Conservation (phyloP, 371 early-diverging fungal genomes). For the Haplosporangium sp. region DNA sequence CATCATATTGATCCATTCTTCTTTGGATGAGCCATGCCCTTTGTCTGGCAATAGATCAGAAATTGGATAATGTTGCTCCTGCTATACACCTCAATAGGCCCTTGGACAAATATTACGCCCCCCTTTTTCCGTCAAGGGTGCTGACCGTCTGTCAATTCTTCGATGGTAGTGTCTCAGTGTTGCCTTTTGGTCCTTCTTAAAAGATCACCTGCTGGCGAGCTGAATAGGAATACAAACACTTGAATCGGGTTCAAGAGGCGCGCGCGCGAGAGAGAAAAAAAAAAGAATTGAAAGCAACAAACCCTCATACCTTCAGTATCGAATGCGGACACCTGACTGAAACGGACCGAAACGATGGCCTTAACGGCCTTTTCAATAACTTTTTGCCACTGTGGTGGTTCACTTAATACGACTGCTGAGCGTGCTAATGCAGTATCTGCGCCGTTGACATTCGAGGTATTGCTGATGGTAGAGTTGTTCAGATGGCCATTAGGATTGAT, state of each 20-base stretch:
- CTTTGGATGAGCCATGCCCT: no score
- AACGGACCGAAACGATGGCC: slow-evolving; percentile 82
- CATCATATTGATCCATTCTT: no score
- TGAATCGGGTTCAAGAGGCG: no score
- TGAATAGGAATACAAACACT: no score
- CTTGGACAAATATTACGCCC: background rate
- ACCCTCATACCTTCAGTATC: slow-evolving; percentile 76
- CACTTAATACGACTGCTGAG: slow-evolving; percentile 30
- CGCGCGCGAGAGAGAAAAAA: no score
- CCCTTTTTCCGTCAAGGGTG: background rate
- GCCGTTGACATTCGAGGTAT: background rate
- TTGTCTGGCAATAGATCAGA: no score
- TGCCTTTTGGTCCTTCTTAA: background rate
- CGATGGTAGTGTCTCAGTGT: background rate
- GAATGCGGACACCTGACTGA: slow-evolving; percentile 81
- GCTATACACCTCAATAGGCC: background rate
- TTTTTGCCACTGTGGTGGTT: slow-evolving; percentile 68
- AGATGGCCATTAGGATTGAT: slow-evolving; percentile 7
- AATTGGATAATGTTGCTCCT: no score
- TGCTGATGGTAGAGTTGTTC: background rate
- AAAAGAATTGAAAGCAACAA: background rate
- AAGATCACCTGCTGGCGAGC: no score
- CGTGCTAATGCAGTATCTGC: slow-evolving; percentile 18
- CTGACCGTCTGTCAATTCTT: background rate
- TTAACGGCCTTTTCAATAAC: slow-evolving; percentile 77